Evolutionary conservation across 768 basidiomycete genomes (phyloP).

Genomic region (Leccinum pellstonianum): DNA sequence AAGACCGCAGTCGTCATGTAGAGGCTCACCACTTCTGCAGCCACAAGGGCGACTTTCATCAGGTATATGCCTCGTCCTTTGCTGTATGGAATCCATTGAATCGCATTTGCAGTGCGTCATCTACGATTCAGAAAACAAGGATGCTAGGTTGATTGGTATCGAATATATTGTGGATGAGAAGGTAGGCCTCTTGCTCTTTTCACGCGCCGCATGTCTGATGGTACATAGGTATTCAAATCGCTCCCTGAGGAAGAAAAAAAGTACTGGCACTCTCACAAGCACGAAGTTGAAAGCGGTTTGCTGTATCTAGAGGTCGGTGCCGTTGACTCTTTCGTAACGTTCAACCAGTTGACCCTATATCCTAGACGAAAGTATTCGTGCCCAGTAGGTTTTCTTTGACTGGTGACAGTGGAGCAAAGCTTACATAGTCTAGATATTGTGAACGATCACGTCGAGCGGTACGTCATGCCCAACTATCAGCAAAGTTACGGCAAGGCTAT

Average conservation of each 20-base stretch:
- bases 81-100: slow-evolving; percentile 28
- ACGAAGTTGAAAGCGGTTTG: slow-evolving; percentile 40
- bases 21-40: slow-evolving; percentile 47
- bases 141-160: slow-evolving; percentile 51
- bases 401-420: background rate
- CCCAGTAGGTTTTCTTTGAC: slow-evolving; percentile 18
- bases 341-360: background rate
- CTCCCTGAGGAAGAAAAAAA: slow-evolving; percentile 47
- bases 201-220: background rate
- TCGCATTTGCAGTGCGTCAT: slow-evolving; percentile 39
- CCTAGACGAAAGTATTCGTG: slow-evolving; percentile 25
- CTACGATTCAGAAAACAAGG: slow-evolving; percentile 40
- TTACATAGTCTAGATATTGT: slow-evolving; percentile 20
- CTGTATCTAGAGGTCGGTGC: slow-evolving; percentile 32
- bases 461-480: slow-evolving; percentile 44
- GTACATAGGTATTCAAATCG: slow-evolving; percentile 33
- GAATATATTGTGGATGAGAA: slow-evolving; percentile 51
- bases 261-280: slow-evolving; percentile 56
- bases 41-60: slow-evolving; percentile 41
- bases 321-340: background rate
- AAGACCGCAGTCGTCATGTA: slow-evolving; percentile 35
- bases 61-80: slow-evolving; percentile 19
- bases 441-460: slow-evolving; percentile 38
- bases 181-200: background rate
- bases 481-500: slow-evolving; percentile 48